phyloP scores from a whole-genome alignment of 352 stramenopile species.

The Phytopythium mirpurense region DNA sequence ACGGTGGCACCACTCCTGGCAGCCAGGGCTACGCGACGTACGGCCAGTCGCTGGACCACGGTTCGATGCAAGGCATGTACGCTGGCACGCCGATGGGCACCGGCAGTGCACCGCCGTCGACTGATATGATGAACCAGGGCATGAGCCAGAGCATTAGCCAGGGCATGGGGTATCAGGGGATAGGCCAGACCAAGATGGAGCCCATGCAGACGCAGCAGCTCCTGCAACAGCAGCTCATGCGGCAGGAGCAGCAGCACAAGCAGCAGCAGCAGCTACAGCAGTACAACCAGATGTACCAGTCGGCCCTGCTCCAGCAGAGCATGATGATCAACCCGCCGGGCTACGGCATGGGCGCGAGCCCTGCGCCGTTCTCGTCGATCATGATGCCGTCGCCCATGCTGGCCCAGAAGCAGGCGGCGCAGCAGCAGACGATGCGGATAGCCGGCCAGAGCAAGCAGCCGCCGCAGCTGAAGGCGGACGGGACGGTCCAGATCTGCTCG shows the following conservation, averaged over 20 bases:
- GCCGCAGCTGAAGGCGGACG: constrained; percentile 35
- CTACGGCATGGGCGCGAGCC: constrained; percentile 20
- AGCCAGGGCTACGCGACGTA: constrained; percentile 24
- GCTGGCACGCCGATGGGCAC: constrained; percentile 7
- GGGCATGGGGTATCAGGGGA: constrained; percentile 8
- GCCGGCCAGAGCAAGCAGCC: constrained; percentile 52
- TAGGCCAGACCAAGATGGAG: constrained; percentile 30
- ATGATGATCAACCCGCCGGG: constrained; percentile 35
- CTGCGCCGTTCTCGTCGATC: constrained; percentile 54
- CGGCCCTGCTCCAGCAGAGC: constrained; percentile 38
- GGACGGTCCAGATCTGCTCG: constrained; percentile 60
- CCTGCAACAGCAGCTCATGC: constrained; percentile 49
- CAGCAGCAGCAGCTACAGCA: constrained; percentile 36
- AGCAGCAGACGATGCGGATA: constrained; percentile 32
- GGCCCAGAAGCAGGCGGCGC: constrained; percentile 28
- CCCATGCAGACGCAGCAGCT: constrained; percentile 32
- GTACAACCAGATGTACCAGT: constrained; percentile 59
- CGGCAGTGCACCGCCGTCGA: constrained; percentile 12
- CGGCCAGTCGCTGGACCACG: constrained; percentile 20
- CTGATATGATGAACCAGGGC: constrained; percentile 28
- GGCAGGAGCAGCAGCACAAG: constrained; percentile 51
- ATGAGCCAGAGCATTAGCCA: too few relatives aligned
- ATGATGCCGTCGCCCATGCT: constrained; percentile 51
- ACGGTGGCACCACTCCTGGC: constrained; percentile 1
- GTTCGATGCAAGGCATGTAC: constrained; percentile 24